Percentiles rank a stretch among this genome's conserved stretches.
Evolutionary conservation across 2,329 filamentous ascomycete species (phyloP).

Genomic region (Didymella pinodella): DNA sequence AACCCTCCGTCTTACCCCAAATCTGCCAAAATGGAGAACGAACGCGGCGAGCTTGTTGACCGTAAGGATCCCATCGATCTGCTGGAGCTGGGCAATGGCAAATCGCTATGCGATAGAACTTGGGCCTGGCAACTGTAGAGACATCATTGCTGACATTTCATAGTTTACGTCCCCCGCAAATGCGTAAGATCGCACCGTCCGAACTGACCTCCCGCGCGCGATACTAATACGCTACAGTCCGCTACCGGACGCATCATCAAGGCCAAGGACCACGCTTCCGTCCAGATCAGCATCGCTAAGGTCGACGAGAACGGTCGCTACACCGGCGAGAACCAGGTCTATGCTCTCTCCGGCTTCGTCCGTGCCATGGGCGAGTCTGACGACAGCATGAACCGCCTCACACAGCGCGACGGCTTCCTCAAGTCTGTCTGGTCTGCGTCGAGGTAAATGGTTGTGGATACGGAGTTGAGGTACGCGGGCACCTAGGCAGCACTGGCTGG

Average conservation of each 20-base stretch:
- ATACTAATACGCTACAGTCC: constrained; percentile 37
- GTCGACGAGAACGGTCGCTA: constrained; percentile 98
- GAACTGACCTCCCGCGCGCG: constrained; percentile 16
- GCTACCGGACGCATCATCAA: constrained; percentile 91
- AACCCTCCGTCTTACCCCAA: constrained; percentile 36
- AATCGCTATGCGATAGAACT: constrained; percentile 17
- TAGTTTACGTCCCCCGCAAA: constrained; percentile 47
- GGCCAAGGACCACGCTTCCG: constrained; percentile 99
- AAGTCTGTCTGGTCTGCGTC: constrained; percentile 93
- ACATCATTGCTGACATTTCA: constrained; percentile 27
- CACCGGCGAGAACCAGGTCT: constrained; percentile 96
- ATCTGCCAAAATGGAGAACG: constrained; percentile 92
- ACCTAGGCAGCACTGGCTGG: neutral
- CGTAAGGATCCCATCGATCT: constrained; percentile 49
- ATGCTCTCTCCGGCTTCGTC: constrained; percentile 97
- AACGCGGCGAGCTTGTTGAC: constrained; percentile 99
- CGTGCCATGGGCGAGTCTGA: constrained; percentile 98
- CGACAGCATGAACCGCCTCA: constrained; percentile 92
- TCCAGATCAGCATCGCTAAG: constrained; percentile 96
- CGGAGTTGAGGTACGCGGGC: constrained; percentile 44
- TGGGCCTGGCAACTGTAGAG: neutral
- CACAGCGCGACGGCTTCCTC: constrained; percentile 94
- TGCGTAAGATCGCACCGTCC: constrained; percentile 51
- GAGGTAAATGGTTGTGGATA: constrained; percentile 55
- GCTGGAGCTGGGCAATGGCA: neutral